A percentile compares a stretch with the other conserved stretches of the same genome.
These are phyloP conservation scores for Candida sp. DNA, from an alignment of 1,139 yeast genomes.

Conservation along the genomic window DNA sequence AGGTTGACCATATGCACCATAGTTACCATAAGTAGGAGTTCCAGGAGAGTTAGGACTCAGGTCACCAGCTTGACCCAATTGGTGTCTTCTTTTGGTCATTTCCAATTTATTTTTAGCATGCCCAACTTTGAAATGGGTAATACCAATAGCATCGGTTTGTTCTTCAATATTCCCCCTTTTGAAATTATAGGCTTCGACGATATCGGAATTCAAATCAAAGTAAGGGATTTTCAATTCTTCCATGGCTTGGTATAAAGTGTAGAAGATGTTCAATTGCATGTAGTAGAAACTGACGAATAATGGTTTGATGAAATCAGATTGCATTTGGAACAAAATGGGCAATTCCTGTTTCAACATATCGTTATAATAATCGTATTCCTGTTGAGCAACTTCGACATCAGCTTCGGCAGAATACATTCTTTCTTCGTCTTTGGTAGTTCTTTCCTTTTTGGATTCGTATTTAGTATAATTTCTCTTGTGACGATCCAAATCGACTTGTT, in stretches of 20 bases:
- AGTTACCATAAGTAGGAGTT: constrained; percentile 19
- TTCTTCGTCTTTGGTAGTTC: constrained; percentile 86
- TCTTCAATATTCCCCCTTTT: constrained; percentile 94
- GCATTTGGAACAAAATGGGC: constrained; percentile 82
- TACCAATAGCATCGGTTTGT: constrained; percentile 77
- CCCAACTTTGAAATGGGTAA: constrained; percentile 87
- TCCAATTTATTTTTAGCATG: constrained; percentile 84
- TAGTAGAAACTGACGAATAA: constrained; percentile 90
- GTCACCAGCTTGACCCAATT: constrained; percentile 30
- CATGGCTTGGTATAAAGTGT: constrained; percentile 85
- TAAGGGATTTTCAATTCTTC: constrained; percentile 97
- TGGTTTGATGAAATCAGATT: constrained; percentile 90
- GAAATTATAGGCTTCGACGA: constrained; percentile 69
- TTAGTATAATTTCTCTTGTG: constrained; percentile 67
- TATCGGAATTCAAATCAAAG: constrained; percentile 81
- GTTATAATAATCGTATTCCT: constrained; percentile 94
- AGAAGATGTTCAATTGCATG: constrained; percentile 97
- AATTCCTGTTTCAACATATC: constrained; percentile 89
- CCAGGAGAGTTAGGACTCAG: constrained; percentile 29
- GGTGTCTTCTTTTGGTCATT: constrained; percentile 70
- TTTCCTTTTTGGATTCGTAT: constrained; percentile 78
- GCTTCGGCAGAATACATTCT: constrained; percentile 85
- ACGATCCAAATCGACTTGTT: constrained; percentile 91
- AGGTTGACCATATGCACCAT: constrained; percentile 17
- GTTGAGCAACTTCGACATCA: constrained; percentile 85